phyloP scores from a whole-genome alignment of 257 asterid genomes.

The Solanum rostratum region DNA sequence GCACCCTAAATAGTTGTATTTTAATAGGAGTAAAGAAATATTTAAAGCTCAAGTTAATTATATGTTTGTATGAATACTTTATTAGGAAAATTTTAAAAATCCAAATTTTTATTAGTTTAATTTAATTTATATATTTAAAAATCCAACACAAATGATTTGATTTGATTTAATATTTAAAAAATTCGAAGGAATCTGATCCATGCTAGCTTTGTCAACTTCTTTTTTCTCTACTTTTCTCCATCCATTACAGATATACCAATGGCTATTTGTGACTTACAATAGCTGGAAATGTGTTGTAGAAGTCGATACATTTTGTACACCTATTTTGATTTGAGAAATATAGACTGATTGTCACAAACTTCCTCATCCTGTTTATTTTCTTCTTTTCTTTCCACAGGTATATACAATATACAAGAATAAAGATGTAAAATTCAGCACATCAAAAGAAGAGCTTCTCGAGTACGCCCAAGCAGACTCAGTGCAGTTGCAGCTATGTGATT shows the following conservation, averaged over 20 bases:
- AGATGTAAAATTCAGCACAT: conserved; percentile 27
- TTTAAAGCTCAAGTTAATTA: too few relatives aligned
- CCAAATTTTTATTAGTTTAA: too few relatives aligned
- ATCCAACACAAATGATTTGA: too few relatives aligned
- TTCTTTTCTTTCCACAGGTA: background rate
- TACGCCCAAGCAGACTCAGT: conserved; percentile 75
- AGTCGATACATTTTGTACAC: background rate
- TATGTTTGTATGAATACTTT: too few relatives aligned
- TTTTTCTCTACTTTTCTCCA: background rate
- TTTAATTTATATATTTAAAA: too few relatives aligned
- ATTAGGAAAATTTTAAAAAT: too few relatives aligned
- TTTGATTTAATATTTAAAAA: too few relatives aligned
- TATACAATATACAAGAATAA: background rate
- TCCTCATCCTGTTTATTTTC: background rate
- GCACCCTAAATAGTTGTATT: too few relatives aligned
- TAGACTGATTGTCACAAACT: background rate
- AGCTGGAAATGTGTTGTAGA: background rate
- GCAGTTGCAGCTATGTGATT: conserved; percentile 91
- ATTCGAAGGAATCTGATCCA: too few relatives aligned
- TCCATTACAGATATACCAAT: background rate
- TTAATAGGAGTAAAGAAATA: too few relatives aligned
- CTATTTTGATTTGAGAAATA: background rate
- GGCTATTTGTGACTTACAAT: background rate
- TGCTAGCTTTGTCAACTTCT: too few relatives aligned
- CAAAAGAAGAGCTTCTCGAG: conserved; percentile 71